Evolutionary conservation across 306 rosid species (phyloP), one percentile per base, ranked within the genome.

Genomic region (Mimosa pudica): DNA sequence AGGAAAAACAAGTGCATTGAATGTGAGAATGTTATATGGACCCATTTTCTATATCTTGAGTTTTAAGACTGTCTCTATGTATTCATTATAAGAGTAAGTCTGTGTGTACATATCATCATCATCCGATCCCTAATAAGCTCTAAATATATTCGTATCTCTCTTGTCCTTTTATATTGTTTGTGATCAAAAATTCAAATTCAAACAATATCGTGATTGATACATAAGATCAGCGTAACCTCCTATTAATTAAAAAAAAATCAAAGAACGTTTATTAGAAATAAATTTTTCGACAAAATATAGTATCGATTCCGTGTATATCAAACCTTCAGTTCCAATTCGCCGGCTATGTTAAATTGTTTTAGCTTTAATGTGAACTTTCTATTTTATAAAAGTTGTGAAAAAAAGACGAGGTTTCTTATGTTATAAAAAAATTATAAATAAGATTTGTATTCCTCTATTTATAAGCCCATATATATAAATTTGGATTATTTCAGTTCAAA

Each of bases 11-110:
- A 61, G 41, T 61, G 52, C 57, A 54, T 54, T 73, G 62, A 57
- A 49, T 61, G 45, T 57, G 63, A 12, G 63, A 32, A 57, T 57
- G 18, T 18, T 2, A n/a, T 49, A 46, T 52, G 83, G 75, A 63
- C 41, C 75, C 38, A 46, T 62, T 41, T 10, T 5, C 78, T 74
- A 64, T 73, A 45, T 38, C 77, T 71, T 79, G n/a, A 18, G 35
- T 5, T n/a, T 16, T 17, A 79, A 62, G 55, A 30, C 30, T 64
- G 75, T 80, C 79, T 65, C 48, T 52, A 7, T 55, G 7, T n/a
- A 55, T 52, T 51, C 66, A 64, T 80, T 73, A 73, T 38, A 46
- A 20, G 36, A 1, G 49, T 7, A 11, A 46, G 49, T 46, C 10
- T 52, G 20, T 14, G 60, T 52, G 55, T 16, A 16, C 20, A 16